phyloP scores from a whole-genome alignment of 1,284 basidiomycete species.

The Ceratobasidium sp. region DNA sequence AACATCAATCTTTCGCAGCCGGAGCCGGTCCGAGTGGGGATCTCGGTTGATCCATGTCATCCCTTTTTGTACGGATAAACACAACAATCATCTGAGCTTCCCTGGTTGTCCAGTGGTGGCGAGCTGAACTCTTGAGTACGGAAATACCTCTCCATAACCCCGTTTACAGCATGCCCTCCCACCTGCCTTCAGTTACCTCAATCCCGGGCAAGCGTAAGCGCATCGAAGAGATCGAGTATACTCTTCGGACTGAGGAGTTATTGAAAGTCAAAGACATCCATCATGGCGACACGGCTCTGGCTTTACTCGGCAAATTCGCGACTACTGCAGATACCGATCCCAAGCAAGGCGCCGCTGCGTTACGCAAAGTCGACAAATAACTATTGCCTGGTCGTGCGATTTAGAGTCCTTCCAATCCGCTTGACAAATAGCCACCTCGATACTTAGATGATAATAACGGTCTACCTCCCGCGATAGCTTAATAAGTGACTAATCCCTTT shows the following conservation, averaged over 20 bases:
- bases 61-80: no score
- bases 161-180: slow-evolving; percentile 24
- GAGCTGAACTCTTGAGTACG: no score
- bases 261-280: not conserved
- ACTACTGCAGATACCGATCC: slow-evolving; percentile 52
- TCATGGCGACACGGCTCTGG: slow-evolving; percentile 55
- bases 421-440: not conserved
- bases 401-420: not conserved
- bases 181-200: slow-evolving; percentile 18
- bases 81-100: no score
- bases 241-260: slow-evolving; percentile 42
- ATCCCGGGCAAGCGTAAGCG: slow-evolving; percentile 8
- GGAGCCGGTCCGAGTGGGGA: no score
- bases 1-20: no score
- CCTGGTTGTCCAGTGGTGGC: no score
- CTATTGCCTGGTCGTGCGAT: slow-evolving; percentile 53
- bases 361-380: slow-evolving; percentile 59
- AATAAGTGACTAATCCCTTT: slow-evolving; percentile 54
- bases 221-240: slow-evolving; percentile 33
- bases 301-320: slow-evolving; percentile 52
- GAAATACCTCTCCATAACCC: no score
- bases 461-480: slow-evolving; percentile 60
- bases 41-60: no score
- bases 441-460: slow-evolving; percentile 53
- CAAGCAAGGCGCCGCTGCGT: slow-evolving; percentile 54